Evolutionary conservation across 306 rosid genomes (phyloP).

Genomic region (Lithocarpus polystachyus): DNA sequence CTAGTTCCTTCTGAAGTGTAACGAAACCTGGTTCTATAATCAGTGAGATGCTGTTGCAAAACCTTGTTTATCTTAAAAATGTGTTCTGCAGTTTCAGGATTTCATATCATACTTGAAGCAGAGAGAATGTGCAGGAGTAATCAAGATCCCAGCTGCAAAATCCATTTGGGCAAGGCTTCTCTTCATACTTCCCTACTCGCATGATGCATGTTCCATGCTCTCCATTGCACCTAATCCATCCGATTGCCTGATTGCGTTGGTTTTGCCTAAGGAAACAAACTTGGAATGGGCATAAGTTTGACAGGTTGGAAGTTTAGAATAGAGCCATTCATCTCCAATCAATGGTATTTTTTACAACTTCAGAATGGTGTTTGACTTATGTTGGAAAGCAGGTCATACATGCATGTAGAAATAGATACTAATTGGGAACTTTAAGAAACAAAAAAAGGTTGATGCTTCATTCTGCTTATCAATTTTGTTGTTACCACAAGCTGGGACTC

Average conservation of each 20-base stretch:
- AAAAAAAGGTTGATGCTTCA: not conserved
- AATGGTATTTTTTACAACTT: not conserved
- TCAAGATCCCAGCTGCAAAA: conserved; percentile 74
- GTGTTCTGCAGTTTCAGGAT: conserved; percentile 84
- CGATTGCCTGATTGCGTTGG: conserved; percentile 78
- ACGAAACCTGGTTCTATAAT: not conserved
- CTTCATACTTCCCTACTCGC: conserved; percentile 81
- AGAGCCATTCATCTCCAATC: not conserved
- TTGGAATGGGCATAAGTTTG: conserved; percentile 70
- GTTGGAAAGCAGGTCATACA: not conserved
- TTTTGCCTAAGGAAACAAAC: conserved; percentile 89
- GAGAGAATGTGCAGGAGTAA: conserved; percentile 97
- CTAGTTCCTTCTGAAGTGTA: not conserved
- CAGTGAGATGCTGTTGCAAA: not conserved
- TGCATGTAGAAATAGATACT: not conserved
- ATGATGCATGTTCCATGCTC: conserved; percentile 70
- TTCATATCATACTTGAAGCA: conserved; percentile 84
- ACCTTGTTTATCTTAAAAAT: conserved; percentile 3
- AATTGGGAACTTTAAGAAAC: not conserved
- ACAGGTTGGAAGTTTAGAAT: conserved; percentile 10
- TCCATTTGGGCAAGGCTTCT: conserved; percentile 92
- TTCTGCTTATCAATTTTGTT: not conserved
- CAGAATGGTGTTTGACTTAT: not conserved
- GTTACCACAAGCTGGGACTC: not conserved
- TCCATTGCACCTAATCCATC: conserved; percentile 66